A percentile compares a stretch with the other conserved stretches of the same genome.
phyloP scores from a whole-genome alignment of 352 stramenopile species.

The Phytophthora megakarya region DNA sequence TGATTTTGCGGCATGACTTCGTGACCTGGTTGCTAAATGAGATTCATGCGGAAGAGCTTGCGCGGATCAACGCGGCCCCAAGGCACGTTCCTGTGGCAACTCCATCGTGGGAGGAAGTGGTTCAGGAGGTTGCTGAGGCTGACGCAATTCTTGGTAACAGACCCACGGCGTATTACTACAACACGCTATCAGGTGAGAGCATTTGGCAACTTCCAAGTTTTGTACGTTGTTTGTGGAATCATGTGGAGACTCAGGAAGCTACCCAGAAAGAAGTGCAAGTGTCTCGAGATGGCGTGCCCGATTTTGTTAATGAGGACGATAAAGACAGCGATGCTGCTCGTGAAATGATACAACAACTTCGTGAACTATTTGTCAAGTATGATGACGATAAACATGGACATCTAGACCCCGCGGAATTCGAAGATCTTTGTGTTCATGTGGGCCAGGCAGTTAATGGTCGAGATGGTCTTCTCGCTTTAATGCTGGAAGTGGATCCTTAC shows the following conservation, averaged over 20 bases:
- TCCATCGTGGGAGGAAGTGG: slow-evolving; percentile 59
- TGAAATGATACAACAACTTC: slow-evolving; percentile 55
- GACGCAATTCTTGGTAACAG: slow-evolving; percentile 18
- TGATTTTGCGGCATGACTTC: slow-evolving; percentile 56
- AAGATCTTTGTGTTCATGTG: slow-evolving; percentile 64
- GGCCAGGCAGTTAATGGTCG: slow-evolving; percentile 37
- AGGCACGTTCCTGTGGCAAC: slow-evolving; percentile 25
- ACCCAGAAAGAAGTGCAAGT: slow-evolving; percentile 18
- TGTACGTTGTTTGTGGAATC: slow-evolving; percentile 37
- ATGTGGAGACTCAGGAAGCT: slow-evolving; percentile 32
- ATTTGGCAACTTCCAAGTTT: slow-evolving; percentile 54
- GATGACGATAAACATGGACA: slow-evolving; percentile 59
- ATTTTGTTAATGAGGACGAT: slow-evolving; percentile 16
- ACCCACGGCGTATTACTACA: slow-evolving; percentile 54
- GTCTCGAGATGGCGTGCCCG: slow-evolving; percentile 18
- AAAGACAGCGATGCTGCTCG: slow-evolving; percentile 4
- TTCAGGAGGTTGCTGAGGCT: slow-evolving; percentile 22
- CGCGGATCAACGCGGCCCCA: slow-evolving; percentile 13
- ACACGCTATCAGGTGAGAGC: slow-evolving; percentile 56
- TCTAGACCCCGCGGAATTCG: slow-evolving; percentile 59
- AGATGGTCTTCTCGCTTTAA: slow-evolving; percentile 40
- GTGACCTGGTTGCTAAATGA: slow-evolving; percentile 57
- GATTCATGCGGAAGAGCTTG: slow-evolving; percentile 31
- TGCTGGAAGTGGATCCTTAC: slow-evolving; percentile 51
- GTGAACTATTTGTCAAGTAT: slow-evolving; percentile 55